Evolutionary conservation across 2,329 filamentous ascomycete genomes (phyloP).

Genomic region (Alternaria arbusti): DNA sequence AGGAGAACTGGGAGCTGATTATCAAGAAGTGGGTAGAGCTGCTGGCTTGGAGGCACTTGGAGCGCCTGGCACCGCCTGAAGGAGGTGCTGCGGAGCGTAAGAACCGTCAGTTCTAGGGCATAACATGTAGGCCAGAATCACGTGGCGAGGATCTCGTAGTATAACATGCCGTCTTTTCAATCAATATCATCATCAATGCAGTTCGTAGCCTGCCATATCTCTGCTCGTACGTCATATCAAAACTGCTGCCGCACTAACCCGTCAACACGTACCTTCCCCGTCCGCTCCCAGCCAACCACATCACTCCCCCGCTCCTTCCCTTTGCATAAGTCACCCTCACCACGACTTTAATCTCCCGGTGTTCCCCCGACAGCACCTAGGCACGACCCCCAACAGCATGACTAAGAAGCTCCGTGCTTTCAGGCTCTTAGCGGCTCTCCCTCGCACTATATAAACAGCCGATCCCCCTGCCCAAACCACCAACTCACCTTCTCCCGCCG

Average conservation of each 20-base stretch:
- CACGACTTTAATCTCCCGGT: background rate
- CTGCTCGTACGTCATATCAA: background rate
- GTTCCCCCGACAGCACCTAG: background rate
- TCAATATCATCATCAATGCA: background rate
- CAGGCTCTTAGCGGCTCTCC: background rate
- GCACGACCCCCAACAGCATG: background rate
- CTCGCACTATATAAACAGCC: background rate
- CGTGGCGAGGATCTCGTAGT: background rate
- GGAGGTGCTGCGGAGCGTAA: constrained; percentile 5
- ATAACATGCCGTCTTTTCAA: background rate
- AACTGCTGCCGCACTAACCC: background rate
- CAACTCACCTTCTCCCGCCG: background rate
- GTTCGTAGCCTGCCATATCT: background rate
- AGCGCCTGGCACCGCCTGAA: constrained; percentile 5
- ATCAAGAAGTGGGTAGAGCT: constrained; percentile 8
- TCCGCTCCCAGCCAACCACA: background rate
- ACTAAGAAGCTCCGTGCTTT: background rate
- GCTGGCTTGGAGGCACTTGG: constrained; percentile 17
- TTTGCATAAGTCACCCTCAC: background rate
- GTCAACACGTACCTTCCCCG: background rate
- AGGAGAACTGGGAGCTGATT: constrained; percentile 8
- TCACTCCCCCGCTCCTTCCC: background rate
- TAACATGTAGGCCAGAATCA: background rate
- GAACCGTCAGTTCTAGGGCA: background rate
- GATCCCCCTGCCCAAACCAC: background rate